Evolutionary conservation across 2,329 filamentous ascomycete genomes (phyloP), one percentile per base, ranked within the genome.

Genomic region (Xylariaceae sp.): DNA sequence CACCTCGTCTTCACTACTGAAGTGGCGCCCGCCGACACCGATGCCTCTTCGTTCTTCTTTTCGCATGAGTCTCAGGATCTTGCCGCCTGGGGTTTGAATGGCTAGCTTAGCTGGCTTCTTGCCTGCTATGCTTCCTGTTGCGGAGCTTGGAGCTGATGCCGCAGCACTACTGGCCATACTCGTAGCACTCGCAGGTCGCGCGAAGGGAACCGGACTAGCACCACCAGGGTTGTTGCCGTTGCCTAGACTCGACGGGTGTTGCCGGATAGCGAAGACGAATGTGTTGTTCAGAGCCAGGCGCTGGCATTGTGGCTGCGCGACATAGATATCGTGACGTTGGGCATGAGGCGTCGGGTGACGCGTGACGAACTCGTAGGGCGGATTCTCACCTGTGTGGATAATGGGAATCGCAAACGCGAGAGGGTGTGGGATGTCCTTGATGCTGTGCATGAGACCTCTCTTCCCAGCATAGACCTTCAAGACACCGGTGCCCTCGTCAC

Each of bases 331-430:
- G 74, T 99, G 92, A 48, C 93, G 86, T 71, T 96, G 92, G n/a
- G 94, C 94, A 73, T 99, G 94, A 7, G 94, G 94, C 2, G 94
- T 99, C 6, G 95, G 95, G 72, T 99, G 94, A 3, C 94, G 86
- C 45, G 88, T 88, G 51, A 97, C 82, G 74, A 97, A 99, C 60
- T 96, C 91, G 74, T 96, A 99, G 0, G 90, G 85, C 2, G 94
- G 94, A 71, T 99, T 99, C 67, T 93, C 89, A 61, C 94, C 94
- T 0, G 86, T 88, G 74, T 99, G 94, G 44, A 91, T 83, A 55
- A 99, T 86, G 0, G 94, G 93, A n/a, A 99, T 76, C 2, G 92
- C 86, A 65, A 97, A 87, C 0, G 93, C 92, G 56, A 99, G 78
- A 2, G 92, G 88, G 71, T 99, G 93, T 6, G 94, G 92, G 57